A percentile compares a stretch with the other conserved stretches of the same genome.
phyloP scores from a whole-genome alignment of 2,329 filamentous ascomycete genomes.

The Aspergillus aculeatus region DNA sequence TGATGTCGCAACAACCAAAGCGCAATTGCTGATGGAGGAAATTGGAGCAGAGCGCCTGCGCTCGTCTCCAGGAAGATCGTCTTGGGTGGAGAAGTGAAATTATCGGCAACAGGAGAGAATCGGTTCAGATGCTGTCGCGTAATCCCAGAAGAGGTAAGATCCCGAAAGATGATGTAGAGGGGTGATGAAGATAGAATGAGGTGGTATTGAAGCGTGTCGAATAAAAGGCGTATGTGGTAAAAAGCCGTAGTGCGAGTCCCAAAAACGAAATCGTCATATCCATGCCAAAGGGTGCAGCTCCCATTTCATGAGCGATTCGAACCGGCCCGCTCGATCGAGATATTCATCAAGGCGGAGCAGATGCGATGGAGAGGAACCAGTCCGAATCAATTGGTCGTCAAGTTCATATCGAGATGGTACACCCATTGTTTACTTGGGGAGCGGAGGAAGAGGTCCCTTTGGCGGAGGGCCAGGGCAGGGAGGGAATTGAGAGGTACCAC shows the following conservation, averaged over 20 bases:
- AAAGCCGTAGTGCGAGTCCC: slow-evolving; percentile 26
- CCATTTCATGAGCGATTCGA: slow-evolving; percentile 22
- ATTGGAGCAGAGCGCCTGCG: slow-evolving; percentile 20
- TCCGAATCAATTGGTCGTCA: slow-evolving; percentile 32
- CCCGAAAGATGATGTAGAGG: slow-evolving; percentile 5
- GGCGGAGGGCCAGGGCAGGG: slow-evolving; percentile 41
- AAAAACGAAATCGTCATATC: slow-evolving; percentile 36
- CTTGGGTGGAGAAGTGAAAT: slow-evolving; percentile 3
- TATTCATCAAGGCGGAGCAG: slow-evolving; percentile 5
- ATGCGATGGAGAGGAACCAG: slow-evolving; percentile 24
- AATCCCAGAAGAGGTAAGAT: slow-evolving; percentile 12
- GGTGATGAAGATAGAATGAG: slow-evolving; percentile 5
- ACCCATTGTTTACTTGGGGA: slow-evolving; percentile 35
- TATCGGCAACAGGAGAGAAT: background rate
- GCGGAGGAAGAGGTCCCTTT: slow-evolving; percentile 40
- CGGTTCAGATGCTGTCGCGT: slow-evolving; percentile 7
- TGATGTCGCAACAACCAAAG: slow-evolving; percentile 16
- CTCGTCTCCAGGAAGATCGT: slow-evolving; percentile 5
- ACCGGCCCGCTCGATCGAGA: slow-evolving; percentile 8
- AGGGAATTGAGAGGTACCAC: slow-evolving; percentile 36
- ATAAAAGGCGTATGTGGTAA: slow-evolving; percentile 16
- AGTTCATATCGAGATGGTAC: slow-evolving; percentile 27
- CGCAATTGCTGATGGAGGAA: slow-evolving; percentile 12
- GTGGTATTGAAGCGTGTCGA: slow-evolving; percentile 10
- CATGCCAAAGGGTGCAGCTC: slow-evolving; percentile 26